These are phyloP conservation scores for Epichloe amarillans DNA, from an alignment of 2,329 filamentous ascomycete species.

Conservation along the genomic window DNA sequence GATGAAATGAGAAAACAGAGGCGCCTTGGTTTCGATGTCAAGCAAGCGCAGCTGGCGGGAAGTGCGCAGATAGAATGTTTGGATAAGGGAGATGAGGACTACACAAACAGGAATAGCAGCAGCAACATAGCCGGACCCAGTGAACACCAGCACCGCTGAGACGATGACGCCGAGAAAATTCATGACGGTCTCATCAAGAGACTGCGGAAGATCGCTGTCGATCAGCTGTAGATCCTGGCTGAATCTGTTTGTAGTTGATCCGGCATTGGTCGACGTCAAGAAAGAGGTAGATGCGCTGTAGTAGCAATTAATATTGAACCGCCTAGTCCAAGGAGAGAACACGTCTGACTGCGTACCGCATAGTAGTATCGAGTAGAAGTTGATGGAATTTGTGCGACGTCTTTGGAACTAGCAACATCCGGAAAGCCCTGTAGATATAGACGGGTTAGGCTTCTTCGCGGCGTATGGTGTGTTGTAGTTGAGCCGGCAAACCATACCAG, in stretches of 20 bases:
- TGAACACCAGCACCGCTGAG: slow-evolving; percentile 27
- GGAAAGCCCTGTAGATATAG: slow-evolving; percentile 7
- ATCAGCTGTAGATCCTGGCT: slow-evolving; percentile 27
- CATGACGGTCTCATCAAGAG: slow-evolving; percentile 14
- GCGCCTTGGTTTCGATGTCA: slow-evolving; percentile 18
- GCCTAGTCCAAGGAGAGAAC: no score
- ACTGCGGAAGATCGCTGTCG: slow-evolving; percentile 22
- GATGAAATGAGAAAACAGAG: slow-evolving; percentile 16
- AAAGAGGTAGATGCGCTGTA: slow-evolving; percentile 16
- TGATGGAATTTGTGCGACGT: slow-evolving; percentile 12
- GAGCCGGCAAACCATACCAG: slow-evolving; percentile 4
- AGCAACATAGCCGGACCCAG: slow-evolving; percentile 31
- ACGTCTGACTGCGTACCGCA: slow-evolving; percentile 8
- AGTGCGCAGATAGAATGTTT: slow-evolving; percentile 19
- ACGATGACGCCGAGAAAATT: slow-evolving; percentile 12
- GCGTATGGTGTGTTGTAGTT: background rate
- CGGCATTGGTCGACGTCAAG: slow-evolving; percentile 22
- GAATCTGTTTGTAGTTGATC: slow-evolving; percentile 23
- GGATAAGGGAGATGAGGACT: slow-evolving; percentile 12
- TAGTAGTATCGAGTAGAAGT: slow-evolving; percentile 16
- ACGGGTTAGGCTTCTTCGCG: background rate
- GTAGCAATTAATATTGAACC: background rate
- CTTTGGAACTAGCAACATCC: slow-evolving; percentile 15
- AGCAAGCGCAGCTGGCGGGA: slow-evolving; percentile 19
- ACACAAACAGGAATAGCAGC: slow-evolving; percentile 29